phyloP scores from a whole-genome alignment of 805 yeast genomes.

The Wickerhamiella dianesei region DNA sequence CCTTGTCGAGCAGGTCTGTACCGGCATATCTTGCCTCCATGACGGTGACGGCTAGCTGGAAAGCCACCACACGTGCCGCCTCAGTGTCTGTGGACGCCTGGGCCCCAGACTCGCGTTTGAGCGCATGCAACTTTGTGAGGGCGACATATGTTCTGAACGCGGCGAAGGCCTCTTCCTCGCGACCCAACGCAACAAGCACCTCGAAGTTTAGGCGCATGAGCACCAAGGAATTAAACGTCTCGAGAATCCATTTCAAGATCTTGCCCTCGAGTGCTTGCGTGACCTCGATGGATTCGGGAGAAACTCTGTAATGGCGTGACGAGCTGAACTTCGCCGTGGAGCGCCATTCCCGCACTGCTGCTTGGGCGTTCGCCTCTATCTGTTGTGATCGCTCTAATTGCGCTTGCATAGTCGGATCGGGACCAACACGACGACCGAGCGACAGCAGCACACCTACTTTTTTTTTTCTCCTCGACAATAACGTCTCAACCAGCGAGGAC shows the following conservation, averaged over 20 bases:
- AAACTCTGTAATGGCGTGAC: neutral
- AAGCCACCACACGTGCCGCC: conserved; percentile 14
- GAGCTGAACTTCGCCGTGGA: conserved; percentile 3
- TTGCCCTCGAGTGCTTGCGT: neutral
- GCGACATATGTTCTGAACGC: conserved; percentile 23
- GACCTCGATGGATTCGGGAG: neutral
- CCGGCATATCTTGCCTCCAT: conserved; percentile 6
- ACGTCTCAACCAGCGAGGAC: too few relatives aligned
- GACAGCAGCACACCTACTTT: too few relatives aligned
- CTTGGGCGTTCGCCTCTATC: conserved; percentile 13
- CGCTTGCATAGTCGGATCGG: conserved; percentile 1
- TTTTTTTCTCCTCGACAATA: too few relatives aligned
- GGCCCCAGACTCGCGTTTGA: conserved; percentile 19
- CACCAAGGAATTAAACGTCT: conserved; percentile 26
- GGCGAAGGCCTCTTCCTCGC: conserved; percentile 23
- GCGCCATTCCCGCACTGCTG: conserved; percentile 19
- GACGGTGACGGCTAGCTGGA: conserved; percentile 10
- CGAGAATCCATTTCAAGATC: conserved; percentile 3
- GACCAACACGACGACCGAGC: too few relatives aligned
- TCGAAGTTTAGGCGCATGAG: conserved; percentile 23
- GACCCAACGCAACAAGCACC: conserved; percentile 19
- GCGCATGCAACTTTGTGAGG: conserved; percentile 20
- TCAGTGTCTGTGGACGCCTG: conserved; percentile 16
- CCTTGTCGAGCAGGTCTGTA: conserved; percentile 2
- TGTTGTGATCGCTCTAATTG: neutral